Evolutionary conservation across 177 flowering plant species (phyloP).

Genomic region (Vitis hybrid): DNA sequence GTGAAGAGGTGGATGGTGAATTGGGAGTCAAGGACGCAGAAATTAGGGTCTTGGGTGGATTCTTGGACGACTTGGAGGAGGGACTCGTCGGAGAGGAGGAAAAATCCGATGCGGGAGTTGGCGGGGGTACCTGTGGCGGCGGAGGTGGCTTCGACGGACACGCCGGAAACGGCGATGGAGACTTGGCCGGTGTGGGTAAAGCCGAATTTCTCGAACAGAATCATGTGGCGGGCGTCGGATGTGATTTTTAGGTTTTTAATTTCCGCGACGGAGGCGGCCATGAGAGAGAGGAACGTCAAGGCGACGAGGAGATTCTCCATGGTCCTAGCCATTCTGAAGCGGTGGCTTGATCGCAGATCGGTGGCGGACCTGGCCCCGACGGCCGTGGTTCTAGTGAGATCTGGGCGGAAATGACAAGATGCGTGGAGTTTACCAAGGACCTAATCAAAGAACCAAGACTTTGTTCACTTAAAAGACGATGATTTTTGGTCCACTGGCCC

Average conservation of each 20-base stretch:
- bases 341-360: too few relatives aligned
- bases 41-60: constrained; percentile 50
- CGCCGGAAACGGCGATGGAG: constrained; percentile 45
- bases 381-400: too few relatives aligned
- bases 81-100: constrained; percentile 80
- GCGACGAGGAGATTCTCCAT: constrained; percentile 16
- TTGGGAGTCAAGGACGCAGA: constrained; percentile 72
- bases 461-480: too few relatives aligned
- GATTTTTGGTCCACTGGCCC: too few relatives aligned
- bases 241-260: constrained; percentile 65
- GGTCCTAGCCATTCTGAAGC: too few relatives aligned
- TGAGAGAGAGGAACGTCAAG: constrained; percentile 24
- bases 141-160: constrained; percentile 40
- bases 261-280: constrained; percentile 49
- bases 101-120: constrained; percentile 70
- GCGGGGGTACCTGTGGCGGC: constrained; percentile 19
- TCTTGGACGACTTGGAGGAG: constrained; percentile 68
- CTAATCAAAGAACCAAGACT: too few relatives aligned
- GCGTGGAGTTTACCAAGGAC: too few relatives aligned
- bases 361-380: too few relatives aligned
- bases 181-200: constrained; percentile 86
- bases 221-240: constrained; percentile 73
- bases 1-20: constrained; percentile 54
- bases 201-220: constrained; percentile 88
- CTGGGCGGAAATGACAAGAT: too few relatives aligned